A percentile compares a stretch with the other conserved stretches of the same genome.
Conservation (phyloP, 768 basidiomycete species). For the Rhodotorula diobovata region DNA sequence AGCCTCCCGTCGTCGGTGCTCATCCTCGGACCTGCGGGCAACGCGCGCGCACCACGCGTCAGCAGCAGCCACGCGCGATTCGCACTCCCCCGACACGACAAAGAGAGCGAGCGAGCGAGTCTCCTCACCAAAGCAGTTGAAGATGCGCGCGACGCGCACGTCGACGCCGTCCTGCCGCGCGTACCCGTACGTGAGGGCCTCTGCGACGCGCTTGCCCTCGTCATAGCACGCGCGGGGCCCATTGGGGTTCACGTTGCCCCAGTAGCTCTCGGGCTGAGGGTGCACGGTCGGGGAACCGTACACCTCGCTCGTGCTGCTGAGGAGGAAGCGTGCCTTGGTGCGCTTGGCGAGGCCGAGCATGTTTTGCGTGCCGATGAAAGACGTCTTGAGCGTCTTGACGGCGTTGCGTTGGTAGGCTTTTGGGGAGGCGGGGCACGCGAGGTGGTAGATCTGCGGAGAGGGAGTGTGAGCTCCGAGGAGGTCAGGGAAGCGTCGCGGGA, state of each 20-base stretch:
- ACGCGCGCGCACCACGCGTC: constrained; percentile 34
- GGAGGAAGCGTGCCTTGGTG: constrained; percentile 93
- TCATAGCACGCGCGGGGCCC: constrained; percentile 66
- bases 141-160: constrained; percentile 94
- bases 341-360: constrained; percentile 98
- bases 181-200: constrained; percentile 95
- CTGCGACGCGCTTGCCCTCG: constrained; percentile 98
- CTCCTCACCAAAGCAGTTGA: constrained; percentile 87
- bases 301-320: constrained; percentile 93
- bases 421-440: constrained; percentile 74
- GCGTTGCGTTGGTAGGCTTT: constrained; percentile 84
- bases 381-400: constrained; percentile 96
- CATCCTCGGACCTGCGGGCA: constrained; percentile 53
- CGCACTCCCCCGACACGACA: not conserved
- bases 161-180: constrained; percentile 91
- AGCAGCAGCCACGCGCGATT: no score
- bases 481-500: not conserved
- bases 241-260: constrained; percentile 85
- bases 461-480: not conserved
- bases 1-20: constrained; percentile 95
- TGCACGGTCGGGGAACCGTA: constrained; percentile 99
- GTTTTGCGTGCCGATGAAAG: constrained; percentile 95
- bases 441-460: constrained; percentile 85
- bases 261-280: constrained; percentile 61
- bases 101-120: not conserved